Conservation (phyloP, 1,284 basidiomycete species). For the Athelia sp. region DNA sequence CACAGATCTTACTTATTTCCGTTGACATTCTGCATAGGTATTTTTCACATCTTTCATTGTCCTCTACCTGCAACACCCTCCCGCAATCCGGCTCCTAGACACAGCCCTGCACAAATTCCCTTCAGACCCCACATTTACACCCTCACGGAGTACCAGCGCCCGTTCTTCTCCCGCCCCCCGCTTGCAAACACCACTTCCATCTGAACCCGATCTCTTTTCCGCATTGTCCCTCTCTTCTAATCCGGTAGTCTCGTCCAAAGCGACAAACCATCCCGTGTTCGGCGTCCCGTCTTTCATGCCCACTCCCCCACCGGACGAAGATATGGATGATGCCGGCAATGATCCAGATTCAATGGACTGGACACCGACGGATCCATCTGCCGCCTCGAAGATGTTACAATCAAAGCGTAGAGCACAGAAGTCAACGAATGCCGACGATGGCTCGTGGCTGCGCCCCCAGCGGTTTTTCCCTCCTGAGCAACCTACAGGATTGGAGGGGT, state of each 20-base stretch:
- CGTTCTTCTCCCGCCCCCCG: slow-evolving; percentile 20
- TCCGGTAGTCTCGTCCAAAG: slow-evolving; percentile 35
- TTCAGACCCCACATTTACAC: slow-evolving; percentile 30
- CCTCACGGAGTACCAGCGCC: slow-evolving; percentile 15
- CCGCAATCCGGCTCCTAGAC: slow-evolving; percentile 60
- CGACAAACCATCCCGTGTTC: slow-evolving; percentile 48
- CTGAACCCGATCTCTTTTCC: slow-evolving; percentile 55
- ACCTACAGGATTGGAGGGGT: slow-evolving; percentile 69
- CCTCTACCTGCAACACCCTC: slow-evolving; percentile 59
- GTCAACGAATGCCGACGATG: slow-evolving; percentile 26
- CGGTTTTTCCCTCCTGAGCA: slow-evolving; percentile 73
- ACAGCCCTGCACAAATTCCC: slow-evolving; percentile 34
- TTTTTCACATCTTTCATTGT: slow-evolving; percentile 43
- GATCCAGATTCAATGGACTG: slow-evolving; percentile 66
- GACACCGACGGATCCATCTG: slow-evolving; percentile 47
- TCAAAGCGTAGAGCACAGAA: slow-evolving; percentile 13
- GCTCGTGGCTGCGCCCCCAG: slow-evolving; percentile 56
- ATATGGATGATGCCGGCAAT: slow-evolving; percentile 17
- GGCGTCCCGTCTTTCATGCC: slow-evolving; percentile 54
- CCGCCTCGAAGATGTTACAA: slow-evolving; percentile 11
- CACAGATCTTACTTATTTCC: slow-evolving; percentile 4
- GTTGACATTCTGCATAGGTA: slow-evolving; percentile 31
- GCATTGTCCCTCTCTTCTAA: slow-evolving; percentile 60
- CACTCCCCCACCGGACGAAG: slow-evolving; percentile 12
- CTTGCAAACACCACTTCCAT: slow-evolving; percentile 13